Evolutionary conservation across 179 eudicot genomes (phyloP), one percentile per base, ranked within the genome.

Genomic region (Beta macrorhiza): DNA sequence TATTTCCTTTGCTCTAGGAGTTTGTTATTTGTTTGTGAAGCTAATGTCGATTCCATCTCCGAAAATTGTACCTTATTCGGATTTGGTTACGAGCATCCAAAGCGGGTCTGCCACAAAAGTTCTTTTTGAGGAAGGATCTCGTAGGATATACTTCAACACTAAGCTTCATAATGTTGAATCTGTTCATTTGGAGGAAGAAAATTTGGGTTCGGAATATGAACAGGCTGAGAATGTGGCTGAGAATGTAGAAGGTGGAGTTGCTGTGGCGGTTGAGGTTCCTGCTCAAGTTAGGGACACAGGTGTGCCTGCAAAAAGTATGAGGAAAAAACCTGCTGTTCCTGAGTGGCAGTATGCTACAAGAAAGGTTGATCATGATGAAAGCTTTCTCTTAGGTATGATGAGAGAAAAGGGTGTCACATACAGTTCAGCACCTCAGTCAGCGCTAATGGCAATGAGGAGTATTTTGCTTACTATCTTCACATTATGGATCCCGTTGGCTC

Each of bases 81-180:
- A 97, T 80, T 88, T 97, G 82, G 90, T 97, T 51, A 82, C 47
- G 78, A 93, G 83, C 80, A 89, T 97, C 45, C 89, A 91, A 72
- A 84, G 76, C 74, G 98, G 97, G 87, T 81, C 82, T 57, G 97
- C 93, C 17, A n/a, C 85, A 10, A 92, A 86, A 73, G 97, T 97
- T 81, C 72, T 91, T 72, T 97, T 97, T 72, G 97, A 94, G 81
- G 99, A 97, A 87, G 99, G 98, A 25, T 91, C 98, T 6, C 90
- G 94, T 7, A 90, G 91, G 3, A 91, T 97, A 84, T 93, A 91
- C 83, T 97, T 91, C 75, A 94, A 87, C 83, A 83, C 86, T 19
- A 85, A 85, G 73, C 74, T 45, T 47, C 82, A 76, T 53, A 64
- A 20, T 68, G 78, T 55, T 64, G 90, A 90, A 71, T 72, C 83